Evolutionary conservation across 176 grass and related monocot species (phyloP).

Genomic region (Olyra latifolia): DNA sequence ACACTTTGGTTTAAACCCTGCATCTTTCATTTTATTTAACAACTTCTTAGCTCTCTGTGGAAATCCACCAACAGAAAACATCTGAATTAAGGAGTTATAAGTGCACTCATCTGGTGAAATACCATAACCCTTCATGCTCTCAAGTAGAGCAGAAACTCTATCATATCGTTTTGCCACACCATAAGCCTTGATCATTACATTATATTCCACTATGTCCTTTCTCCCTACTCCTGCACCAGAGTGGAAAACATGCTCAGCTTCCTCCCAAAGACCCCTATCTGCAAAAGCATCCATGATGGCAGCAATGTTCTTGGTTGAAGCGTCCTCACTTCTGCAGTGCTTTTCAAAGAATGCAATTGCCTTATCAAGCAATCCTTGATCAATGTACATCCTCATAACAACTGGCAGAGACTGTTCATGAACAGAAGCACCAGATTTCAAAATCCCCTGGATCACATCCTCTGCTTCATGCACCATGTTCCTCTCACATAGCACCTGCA

Average conservation of each 20-base stretch:
- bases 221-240: slow-evolving; percentile 24
- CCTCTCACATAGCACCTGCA: slow-evolving; percentile 56
- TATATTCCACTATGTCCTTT: slow-evolving; percentile 62
- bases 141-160: slow-evolving; percentile 54
- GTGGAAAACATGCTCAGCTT: slow-evolving; percentile 60
- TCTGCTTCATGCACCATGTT: slow-evolving; percentile 46
- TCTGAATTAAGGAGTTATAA: slow-evolving; percentile 78
- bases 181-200: slow-evolving; percentile 78
- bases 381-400: slow-evolving; percentile 75
- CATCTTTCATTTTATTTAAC: slow-evolving; percentile 57
- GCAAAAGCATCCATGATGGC: slow-evolving; percentile 73
- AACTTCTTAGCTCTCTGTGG: slow-evolving; percentile 52
- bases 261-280: slow-evolving; percentile 57
- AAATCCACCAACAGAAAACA: slow-evolving; percentile 64
- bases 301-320: slow-evolving; percentile 62
- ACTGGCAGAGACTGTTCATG: slow-evolving; percentile 58
- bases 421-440: slow-evolving; percentile 31
- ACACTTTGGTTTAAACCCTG: slow-evolving; percentile 57
- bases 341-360: slow-evolving; percentile 60
- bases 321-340: slow-evolving; percentile 39
- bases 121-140: slow-evolving; percentile 53
- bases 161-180: slow-evolving; percentile 65
- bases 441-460: slow-evolving; percentile 43
- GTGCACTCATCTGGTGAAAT: slow-evolving; percentile 62
- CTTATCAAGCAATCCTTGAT: slow-evolving; percentile 59